Base-by-base conservation (phyloP, 257 asterid genomes). In the Oldenlandia corymbosa region DNA sequence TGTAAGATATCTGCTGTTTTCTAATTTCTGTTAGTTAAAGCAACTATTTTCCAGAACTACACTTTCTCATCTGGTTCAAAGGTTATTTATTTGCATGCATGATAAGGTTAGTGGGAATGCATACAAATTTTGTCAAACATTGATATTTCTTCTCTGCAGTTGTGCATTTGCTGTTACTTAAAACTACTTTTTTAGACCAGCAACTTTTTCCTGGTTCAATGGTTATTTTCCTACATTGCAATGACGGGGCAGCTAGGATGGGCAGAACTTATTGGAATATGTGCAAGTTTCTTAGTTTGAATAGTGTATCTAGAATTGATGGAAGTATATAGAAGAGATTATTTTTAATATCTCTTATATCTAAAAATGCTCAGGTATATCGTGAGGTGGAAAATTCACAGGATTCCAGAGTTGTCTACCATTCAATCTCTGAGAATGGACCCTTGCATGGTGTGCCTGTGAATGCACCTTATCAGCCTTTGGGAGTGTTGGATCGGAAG, bases 391-490 rank as follows among this genome's bases (percentile, higher is more conserved):
- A 88, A 78, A 84, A 82, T 78, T 62, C 87, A 65, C 63, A 68
- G 58, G 74, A 73, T 56, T 84, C 72, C 53, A 71, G 66, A 58
- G 85, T 81, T 58, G 73, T 87, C 69, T 93, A 93, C 77, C 81
- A 74, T 69, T 85, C 99, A 59, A 73, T 65, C 59, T 80, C 87
- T 8, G 83, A 78, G 14, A 68, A 51, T 36, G 90, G 85, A 55
- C 96, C 96, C 37, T 68, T 90, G 86, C 96, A 93, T 58, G 88
- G 90, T 41, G 68, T 76, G 57, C 90, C 94, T 13, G 92, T 88
- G 67, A 84, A 79, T 63, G 88, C 92, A 70, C 82, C 75, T 12
- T 88, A 93, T 67, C 88, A 73, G 54, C 88, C 99, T 73, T 65
- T 93, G 70, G 94, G 87, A 64, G 76, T 78, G 72, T 88, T 93